A percentile compares a stretch with the other conserved stretches of the same genome.
These are phyloP conservation scores for Neurospora tetrasperma DNA, from an alignment of 495 filamentous ascomycete species.

Conservation along the genomic window DNA sequence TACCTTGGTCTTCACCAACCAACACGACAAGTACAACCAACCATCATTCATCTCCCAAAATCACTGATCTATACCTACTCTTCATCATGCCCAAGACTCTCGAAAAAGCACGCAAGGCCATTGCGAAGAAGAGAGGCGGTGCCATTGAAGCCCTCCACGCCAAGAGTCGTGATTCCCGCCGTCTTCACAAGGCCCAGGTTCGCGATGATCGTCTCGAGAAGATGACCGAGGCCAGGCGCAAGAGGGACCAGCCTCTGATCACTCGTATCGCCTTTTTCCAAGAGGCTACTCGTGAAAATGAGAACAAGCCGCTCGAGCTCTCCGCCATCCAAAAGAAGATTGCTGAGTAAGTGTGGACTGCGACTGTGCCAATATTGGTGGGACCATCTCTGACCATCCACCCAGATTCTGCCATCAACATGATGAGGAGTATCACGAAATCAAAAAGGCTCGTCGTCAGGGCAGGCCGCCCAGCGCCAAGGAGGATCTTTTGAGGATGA, in stretches of 20 bases:
- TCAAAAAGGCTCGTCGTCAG: slow-evolving; percentile 66
- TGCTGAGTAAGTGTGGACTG: slow-evolving; percentile 37
- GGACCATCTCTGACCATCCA: neutral
- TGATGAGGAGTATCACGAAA: slow-evolving; percentile 59
- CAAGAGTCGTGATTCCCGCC: slow-evolving; percentile 67
- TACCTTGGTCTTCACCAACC: slow-evolving; percentile 1
- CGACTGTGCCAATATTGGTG: neutral
- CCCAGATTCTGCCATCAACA: slow-evolving; percentile 66
- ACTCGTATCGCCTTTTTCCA: slow-evolving; percentile 64
- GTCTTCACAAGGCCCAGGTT: slow-evolving; percentile 59
- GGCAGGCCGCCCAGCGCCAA: slow-evolving; percentile 69
- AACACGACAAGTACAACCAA: slow-evolving; percentile 2
- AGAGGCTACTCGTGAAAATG: slow-evolving; percentile 45
- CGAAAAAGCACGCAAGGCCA: slow-evolving; percentile 72
- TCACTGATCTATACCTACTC: neutral
- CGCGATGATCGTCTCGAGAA: slow-evolving; percentile 68
- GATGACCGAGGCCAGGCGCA: slow-evolving; percentile 49
- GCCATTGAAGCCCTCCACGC: slow-evolving; percentile 62
- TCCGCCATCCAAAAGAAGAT: slow-evolving; percentile 53
- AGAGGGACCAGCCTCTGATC: slow-evolving; percentile 65
- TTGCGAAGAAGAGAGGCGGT: slow-evolving; percentile 65
- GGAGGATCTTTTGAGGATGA: slow-evolving; percentile 67
- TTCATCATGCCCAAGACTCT: slow-evolving; percentile 62
- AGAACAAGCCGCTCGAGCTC: slow-evolving; percentile 42
- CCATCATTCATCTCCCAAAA: neutral